phyloP scores from a whole-genome alignment of 176 grass and related monocot species.

The Miscanthus lutarioriparius region DNA sequence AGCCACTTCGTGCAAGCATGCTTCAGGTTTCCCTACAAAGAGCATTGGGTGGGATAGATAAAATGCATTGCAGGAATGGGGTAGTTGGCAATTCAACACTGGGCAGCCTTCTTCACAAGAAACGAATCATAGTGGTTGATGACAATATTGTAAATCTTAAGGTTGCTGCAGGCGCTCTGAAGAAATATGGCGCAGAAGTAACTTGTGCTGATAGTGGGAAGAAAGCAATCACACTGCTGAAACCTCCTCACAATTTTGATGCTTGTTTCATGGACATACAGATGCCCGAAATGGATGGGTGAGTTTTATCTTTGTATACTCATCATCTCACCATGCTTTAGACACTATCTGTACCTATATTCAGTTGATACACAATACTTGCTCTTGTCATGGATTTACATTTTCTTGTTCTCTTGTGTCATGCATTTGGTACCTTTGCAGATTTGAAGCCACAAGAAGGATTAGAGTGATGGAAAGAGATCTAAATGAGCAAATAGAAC shows the following conservation, averaged over 20 bases:
- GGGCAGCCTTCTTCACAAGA: conserved; percentile 81
- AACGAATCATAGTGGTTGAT: conserved; percentile 84
- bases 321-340: not conserved
- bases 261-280: conserved; percentile 99
- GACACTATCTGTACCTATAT: not conserved
- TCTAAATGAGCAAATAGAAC: conserved; percentile 72
- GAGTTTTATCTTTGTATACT: conserved; percentile 19
- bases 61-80: conserved; percentile 65
- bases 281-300: conserved; percentile 99
- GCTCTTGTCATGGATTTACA: not conserved
- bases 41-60: conserved; percentile 64
- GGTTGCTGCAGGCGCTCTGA: conserved; percentile 89
- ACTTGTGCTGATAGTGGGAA: conserved; percentile 74
- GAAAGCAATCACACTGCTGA: conserved; percentile 64
- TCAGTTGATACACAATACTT: not conserved
- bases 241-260: conserved; percentile 88
- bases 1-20: conserved; percentile 93
- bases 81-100: conserved; percentile 53
- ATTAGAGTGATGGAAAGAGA: conserved; percentile 83
- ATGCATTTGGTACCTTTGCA: conserved; percentile 41
- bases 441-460: conserved; percentile 89
- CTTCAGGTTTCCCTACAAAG: conserved; percentile 64
- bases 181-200: conserved; percentile 94
- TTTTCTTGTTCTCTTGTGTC: not conserved
- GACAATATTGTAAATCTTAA: conserved; percentile 95